A percentile compares a stretch with the other conserved stretches of the same genome.
Conservation (phyloP, 129 eudicot species). For the Erigeron canadensis region DNA sequence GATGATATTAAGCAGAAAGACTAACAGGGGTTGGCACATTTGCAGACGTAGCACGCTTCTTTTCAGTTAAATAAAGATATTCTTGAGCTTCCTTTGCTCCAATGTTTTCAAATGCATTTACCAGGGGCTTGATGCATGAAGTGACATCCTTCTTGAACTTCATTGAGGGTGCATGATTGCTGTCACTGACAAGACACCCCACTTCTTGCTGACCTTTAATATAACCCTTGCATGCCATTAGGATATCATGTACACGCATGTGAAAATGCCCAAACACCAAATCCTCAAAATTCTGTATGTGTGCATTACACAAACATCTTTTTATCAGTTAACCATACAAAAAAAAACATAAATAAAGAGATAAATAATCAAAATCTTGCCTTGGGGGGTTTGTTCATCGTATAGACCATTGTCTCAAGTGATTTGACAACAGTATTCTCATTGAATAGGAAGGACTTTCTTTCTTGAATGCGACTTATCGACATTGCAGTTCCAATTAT, state of each 20-base stretch:
- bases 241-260: background rate
- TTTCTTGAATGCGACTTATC: background rate
- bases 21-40: constrained; percentile 2
- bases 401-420: background rate
- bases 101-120: background rate
- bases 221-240: background rate
- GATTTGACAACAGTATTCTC: background rate
- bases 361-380: background rate
- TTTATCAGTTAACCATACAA: background rate
- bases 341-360: background rate
- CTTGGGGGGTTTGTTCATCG: background rate
- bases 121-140: background rate
- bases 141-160: background rate
- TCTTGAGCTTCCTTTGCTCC: background rate
- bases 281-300: background rate
- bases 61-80: background rate
- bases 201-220: background rate
- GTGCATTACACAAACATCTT: background rate
- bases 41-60: background rate
- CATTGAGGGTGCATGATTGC: background rate
- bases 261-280: background rate
- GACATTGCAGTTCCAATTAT: background rate
- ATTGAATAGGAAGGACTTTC: background rate
- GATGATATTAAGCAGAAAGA: background rate
- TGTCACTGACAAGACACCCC: background rate